Conservation (phyloP, 768 basidiomycete species). For the Agrocybe praecox region DNA sequence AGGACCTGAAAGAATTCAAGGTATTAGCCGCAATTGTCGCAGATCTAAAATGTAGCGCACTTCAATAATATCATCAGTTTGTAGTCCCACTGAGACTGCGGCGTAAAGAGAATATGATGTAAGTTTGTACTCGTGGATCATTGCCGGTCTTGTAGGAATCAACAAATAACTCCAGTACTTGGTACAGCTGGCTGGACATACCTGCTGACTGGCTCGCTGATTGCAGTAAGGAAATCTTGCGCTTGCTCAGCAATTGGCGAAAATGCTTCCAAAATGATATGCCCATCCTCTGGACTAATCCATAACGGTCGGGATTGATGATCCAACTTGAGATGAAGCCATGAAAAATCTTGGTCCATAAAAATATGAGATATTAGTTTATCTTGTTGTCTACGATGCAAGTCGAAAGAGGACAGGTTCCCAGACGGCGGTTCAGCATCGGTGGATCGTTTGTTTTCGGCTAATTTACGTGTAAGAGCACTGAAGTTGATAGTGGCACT, state of each 20-base stretch:
- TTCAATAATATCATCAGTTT: constrained; percentile 98
- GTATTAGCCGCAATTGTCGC: constrained; percentile 16
- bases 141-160: constrained; percentile 72
- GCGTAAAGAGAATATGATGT: constrained; percentile 98
- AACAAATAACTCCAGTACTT: neutral
- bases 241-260: constrained; percentile 98
- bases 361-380: constrained; percentile 81
- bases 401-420: constrained; percentile 57
- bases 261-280: constrained; percentile 97
- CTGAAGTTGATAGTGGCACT: constrained; percentile 87
- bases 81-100: constrained; percentile 96
- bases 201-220: constrained; percentile 98
- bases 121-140: constrained; percentile 99
- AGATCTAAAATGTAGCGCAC: constrained; percentile 49
- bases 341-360: constrained; percentile 84
- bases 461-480: constrained; percentile 79
- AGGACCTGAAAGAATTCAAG: constrained; percentile 52
- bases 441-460: constrained; percentile 56
- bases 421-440: constrained; percentile 36
- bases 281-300: constrained; percentile 91
- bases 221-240: constrained; percentile 97
- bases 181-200: constrained; percentile 41
- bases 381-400: constrained; percentile 75
- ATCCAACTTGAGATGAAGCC: constrained; percentile 86
- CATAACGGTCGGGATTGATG: constrained; percentile 92